phyloP scores from a whole-genome alignment of 2,329 filamentous ascomycete genomes.

The Monilinia polystroma region DNA sequence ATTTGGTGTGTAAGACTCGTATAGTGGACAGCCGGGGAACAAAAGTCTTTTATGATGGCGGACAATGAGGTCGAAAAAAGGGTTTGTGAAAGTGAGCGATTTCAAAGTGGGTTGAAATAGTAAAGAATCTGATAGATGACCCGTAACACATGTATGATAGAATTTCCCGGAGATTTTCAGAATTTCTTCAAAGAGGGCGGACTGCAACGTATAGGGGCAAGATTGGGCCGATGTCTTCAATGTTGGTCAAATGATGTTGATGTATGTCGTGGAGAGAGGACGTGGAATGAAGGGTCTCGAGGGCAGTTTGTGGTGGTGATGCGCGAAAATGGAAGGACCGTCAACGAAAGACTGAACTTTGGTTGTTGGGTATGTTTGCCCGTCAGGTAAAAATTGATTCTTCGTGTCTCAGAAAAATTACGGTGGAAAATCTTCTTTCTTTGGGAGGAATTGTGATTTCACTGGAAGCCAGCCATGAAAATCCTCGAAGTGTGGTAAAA shows the following conservation, averaged over 20 bases:
- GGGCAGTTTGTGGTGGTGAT: conserved; percentile 13
- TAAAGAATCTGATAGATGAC: conserved; percentile 15
- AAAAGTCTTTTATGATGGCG: conserved; percentile 3
- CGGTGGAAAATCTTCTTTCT: conserved; percentile 12
- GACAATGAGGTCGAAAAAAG: conserved; percentile 5
- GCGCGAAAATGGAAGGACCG: conserved; percentile 11
- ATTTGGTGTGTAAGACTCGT: conserved; percentile 13
- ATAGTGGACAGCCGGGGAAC: not conserved
- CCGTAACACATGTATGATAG: conserved; percentile 16
- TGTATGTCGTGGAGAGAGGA: conserved; percentile 19
- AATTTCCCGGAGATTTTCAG: conserved; percentile 7
- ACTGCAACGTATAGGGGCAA: conserved; percentile 14
- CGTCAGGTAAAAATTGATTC: conserved; percentile 15
- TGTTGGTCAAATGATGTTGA: conserved; percentile 13
- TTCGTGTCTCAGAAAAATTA: conserved; percentile 16
- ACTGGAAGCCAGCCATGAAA: conserved; percentile 39
- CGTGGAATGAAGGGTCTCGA: conserved; percentile 12
- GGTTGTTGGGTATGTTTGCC: conserved; percentile 14
- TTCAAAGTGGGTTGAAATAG: not conserved
- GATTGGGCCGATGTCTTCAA: conserved; percentile 10
- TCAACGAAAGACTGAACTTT: conserved; percentile 12
- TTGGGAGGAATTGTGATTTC: conserved; percentile 27
- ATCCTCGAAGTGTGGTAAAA: conserved; percentile 21
- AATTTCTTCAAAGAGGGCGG: not conserved
- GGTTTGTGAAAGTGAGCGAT: conserved; percentile 3